phyloP scores from a whole-genome alignment of 768 basidiomycete genomes.

The Tulasnella sp. region DNA sequence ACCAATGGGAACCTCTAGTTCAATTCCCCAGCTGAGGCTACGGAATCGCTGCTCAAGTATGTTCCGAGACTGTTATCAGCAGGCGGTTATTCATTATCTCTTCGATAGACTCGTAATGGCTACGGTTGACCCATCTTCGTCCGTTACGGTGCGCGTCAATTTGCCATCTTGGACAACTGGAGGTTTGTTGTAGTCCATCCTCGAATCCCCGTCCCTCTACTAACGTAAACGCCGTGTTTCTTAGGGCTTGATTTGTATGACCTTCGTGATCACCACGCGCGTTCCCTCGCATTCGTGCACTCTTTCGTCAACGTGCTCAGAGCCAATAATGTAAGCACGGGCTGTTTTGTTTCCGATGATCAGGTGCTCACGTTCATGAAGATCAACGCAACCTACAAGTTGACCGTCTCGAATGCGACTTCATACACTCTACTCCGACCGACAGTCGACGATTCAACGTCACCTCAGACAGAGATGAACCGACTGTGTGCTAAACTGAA shows the following conservation, averaged over 20 bases:
- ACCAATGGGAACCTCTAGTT: background rate
- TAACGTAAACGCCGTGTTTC: background rate
- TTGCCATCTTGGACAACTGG: constrained; percentile 10
- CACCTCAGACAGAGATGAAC: constrained; percentile 8
- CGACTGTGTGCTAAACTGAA: constrained; percentile 6
- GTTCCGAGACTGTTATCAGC: constrained; percentile 1
- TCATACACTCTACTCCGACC: constrained; percentile 14
- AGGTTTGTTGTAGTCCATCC: background rate
- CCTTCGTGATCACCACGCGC: constrained; percentile 49
- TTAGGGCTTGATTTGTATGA: constrained; percentile 40
- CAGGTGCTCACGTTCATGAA: background rate
- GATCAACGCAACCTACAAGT: constrained; percentile 5
- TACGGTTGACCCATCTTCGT: background rate
- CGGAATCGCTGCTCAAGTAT: constrained; percentile 7
- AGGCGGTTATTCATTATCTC: background rate
- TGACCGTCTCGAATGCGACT: constrained; percentile 11
- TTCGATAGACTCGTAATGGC: constrained; percentile 7
- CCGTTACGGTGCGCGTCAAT: constrained; percentile 13
- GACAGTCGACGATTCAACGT: constrained; percentile 10
- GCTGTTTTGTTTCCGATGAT: constrained; percentile 3
- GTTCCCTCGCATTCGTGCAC: constrained; percentile 51
- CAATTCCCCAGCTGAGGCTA: constrained; percentile 4
- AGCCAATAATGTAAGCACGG: constrained; percentile 40
- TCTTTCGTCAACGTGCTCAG: constrained; percentile 46
- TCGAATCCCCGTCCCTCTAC: background rate